Base-by-base conservation (phyloP, 2,329 filamentous ascomycete genomes). In the Pseudogymnoascus sp. region DNA sequence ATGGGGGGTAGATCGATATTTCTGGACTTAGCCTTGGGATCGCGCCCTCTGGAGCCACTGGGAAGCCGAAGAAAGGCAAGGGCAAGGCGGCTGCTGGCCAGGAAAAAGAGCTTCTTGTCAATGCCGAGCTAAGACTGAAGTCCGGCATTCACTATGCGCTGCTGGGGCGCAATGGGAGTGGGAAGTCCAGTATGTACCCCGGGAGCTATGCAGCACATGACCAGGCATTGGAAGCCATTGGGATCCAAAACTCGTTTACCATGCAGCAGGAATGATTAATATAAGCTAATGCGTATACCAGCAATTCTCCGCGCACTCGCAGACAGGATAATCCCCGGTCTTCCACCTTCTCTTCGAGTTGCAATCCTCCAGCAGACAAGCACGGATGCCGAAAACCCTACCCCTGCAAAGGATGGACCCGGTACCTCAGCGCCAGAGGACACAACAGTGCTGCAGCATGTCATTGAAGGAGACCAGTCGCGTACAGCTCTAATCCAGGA, bases 111-210 rank as follows among this genome's bases (percentile, higher is more conserved):
- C 82, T 95, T 5, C 78, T 95, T 2, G 78, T 78, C 8, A 84
- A 88, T 72, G 88, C 88, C 1, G 86, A 85, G 63, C 75, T 95
- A 37, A 83, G 86, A 23, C 76, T 95, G 2, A 90, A 93, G 66
- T 83, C 86, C 59, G 87, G 89, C 0, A 80, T 85, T 52, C 81
- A 89, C 65, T 95, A 95, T 78, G 90, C 90, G 0, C 78, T 95
- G 1, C 79, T 93, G 19, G 91, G 91, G 0, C 81, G 89, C 6
- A 95, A 95, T 74, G 91, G 91, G 0, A 88, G 86, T 1, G 91
- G 91, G 5, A 95, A 95, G 71, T 92, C 89, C 3, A 93, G 86
- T 88, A 74, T 73, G 80, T 70, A 12, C 19, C 5, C 21, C 7
- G 19, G 21, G 10, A 39, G 39, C 35, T 33, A 16, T 31, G 19